Evolutionary conservation across 148 eudicot genomes (phyloP), one percentile per base, ranked within the genome.

Genomic region (Chenopodium formosanum): DNA sequence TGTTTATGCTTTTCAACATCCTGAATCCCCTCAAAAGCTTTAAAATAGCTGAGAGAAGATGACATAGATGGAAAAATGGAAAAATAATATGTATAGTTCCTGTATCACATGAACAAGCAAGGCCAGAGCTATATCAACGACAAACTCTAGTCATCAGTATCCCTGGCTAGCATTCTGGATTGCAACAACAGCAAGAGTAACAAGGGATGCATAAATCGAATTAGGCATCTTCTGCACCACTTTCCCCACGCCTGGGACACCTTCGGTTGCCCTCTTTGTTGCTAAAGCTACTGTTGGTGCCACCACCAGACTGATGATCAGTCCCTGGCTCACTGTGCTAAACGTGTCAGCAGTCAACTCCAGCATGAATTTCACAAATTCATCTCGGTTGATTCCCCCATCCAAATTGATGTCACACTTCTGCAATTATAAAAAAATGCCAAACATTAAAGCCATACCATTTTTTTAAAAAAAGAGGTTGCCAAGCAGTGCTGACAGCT

Each of bases 211-310:
- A 78, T 91, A 94, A 60, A 92, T 86, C 25, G 97, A 84, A 89
- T 74, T 94, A 20, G 99, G 99, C 70, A 95, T n/a, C 88, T 87
- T 95, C 77, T 95, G 90, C 67, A 95, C 91, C 79, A 93, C 88
- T 76, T 89, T 92, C n/a, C 97, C 97, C 4, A 95, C 86, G 4
- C 86, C 88, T 0, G 98, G 98, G 69, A 92, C 92, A 5, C 93
- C 92, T 81, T 95, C 98, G 0, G 98, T 92, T 29, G 93, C 83
- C 89, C 89, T 87, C 87, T 94, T 95, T 19, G 98, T 92, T 34
- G 91, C 85, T 76, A 95, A 9, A 25, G 98, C 98, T n/a, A 95
- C 83, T 1, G 91, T 82, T 40, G 98, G 98, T 22, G 97, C 97
- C 7, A 88, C 90, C 11, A 91, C 90, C 80, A 95, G 80, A 16